Base-by-base conservation (phyloP, 805 yeast species). In the Candida sphagnicola region DNA sequence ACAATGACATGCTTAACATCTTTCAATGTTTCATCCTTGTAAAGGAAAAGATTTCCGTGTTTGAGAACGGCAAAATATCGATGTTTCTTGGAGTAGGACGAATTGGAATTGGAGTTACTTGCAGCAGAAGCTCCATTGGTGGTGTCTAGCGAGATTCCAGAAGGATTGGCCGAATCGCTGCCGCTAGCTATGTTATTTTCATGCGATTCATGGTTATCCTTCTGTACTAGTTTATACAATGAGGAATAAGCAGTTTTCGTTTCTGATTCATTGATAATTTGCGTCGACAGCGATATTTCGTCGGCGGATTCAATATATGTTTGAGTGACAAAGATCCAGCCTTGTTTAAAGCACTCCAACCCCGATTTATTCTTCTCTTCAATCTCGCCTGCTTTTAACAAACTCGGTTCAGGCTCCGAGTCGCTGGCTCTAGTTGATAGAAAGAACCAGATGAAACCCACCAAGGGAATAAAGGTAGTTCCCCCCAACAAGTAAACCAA, bases 1-100 rank as follows among this genome's bases (percentile, higher is more conserved):
- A 85, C 88, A 42, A 93, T 78, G 6, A 85, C 95, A 59, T 87
- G 90, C 45, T 77, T 78, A 14, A 85, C 82, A 56, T 80, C 79
- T 52, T 70, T 73, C 54, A 78, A 70, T 34, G 69, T 65, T 43
- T 82, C 84, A 53, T 85, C 87, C 43, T 78, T 77, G 62, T 86
- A 91, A n/a, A 93, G 65, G 53, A 90, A 87, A 39, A 93, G 61
- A 53, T 89, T 89, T 0, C 96, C 95, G 52, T 90, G 96, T 51
- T 85, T 83, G 37, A 89, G 65, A 0, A 85, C 79, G 1, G 82
- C 90, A 56, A 62, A 85, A 53, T 71, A 85, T 30, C 79, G 64
- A 52, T 82, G 85, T 50, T 77, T 80, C 48, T 67, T 72, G 17
- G 52, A 42, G 16, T 46, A 53, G 15, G 40, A 15, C 5, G 35